phyloP scores from a whole-genome alignment of 1,284 basidiomycete species.

The Ganoderma multipileum region DNA sequence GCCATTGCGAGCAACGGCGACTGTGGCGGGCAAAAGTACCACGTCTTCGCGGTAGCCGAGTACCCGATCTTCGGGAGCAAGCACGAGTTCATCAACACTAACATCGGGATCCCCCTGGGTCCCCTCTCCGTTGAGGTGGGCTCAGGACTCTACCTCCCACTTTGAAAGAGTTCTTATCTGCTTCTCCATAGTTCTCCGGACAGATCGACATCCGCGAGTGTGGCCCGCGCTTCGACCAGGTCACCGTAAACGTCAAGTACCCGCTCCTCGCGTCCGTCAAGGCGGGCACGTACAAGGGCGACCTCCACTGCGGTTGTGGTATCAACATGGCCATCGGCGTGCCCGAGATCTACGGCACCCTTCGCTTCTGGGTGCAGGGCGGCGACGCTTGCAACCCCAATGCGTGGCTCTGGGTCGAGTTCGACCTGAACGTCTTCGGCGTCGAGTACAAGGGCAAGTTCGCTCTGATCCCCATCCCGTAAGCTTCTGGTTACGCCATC shows the following conservation, averaged over 20 bases:
- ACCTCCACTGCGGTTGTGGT: not conserved
- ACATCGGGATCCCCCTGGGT: slow-evolving; percentile 1
- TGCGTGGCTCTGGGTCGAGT: not conserved
- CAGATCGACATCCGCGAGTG: slow-evolving; percentile 4
- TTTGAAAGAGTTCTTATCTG: not conserved
- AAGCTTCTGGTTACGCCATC: not conserved
- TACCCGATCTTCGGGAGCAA: not conserved
- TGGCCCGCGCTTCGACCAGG: not conserved
- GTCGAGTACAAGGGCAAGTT: slow-evolving; percentile 4
- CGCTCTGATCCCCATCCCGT: not conserved
- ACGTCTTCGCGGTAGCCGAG: slow-evolving; percentile 5
- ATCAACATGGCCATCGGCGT: slow-evolving; percentile 1
- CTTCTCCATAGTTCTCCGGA: not conserved
- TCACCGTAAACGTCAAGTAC: slow-evolving; percentile 1
- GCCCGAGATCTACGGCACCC: not conserved
- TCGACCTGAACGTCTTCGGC: not conserved
- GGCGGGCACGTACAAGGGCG: not conserved
- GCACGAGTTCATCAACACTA: not conserved
- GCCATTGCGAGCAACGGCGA: not conserved
- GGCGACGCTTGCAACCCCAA: not conserved
- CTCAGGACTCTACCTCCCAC: not conserved
- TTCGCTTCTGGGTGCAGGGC: not conserved
- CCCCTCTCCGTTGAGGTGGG: not conserved
- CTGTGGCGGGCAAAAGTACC: not conserved
- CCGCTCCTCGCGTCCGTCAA: slow-evolving; percentile 4